Base-by-base conservation (phyloP, 2,329 filamentous ascomycete genomes). In the Bipolaris gigantea region DNA sequence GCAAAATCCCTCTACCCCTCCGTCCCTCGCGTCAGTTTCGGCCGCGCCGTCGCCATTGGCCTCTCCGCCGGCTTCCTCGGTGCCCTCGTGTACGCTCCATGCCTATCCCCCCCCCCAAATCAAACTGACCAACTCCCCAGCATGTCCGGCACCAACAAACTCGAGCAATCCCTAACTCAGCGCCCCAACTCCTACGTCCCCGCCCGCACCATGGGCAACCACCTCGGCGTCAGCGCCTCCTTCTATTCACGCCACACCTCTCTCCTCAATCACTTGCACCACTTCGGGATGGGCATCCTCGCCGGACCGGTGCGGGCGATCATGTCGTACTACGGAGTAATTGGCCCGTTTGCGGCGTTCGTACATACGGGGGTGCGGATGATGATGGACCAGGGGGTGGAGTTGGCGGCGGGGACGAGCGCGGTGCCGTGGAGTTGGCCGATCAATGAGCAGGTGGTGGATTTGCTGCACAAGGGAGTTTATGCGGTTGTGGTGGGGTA, bases 341-440 rank as follows among this genome's bases (percentile, higher is more conserved):
- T 69, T 48, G 71, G 71, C 0, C 71, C 71, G 1, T 56, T 72
- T 44, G 66, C 63, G 16, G 60, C 53, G 8, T 73, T 68, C 45
- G 45, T 70, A 46, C 68, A 71, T 46, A 63, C 66, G 6, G 65
- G 67, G 5, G 39, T 72, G 11, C 49, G 70, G 41, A 55, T 73
- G 30, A 15, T 61, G 50, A 60, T 70, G 53, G 71, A 72, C 57
- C 68, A 72, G 57, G 43, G 56, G 2, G 53, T 73, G 44, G 70
- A 73, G 57, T 68, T 62, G 34, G 61, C 56, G 38, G 68, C 61
- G 10, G 68, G 67, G 3, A 60, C 63, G 13, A 67, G 66, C n/a
- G 60, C 65, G 32, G 25, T 63, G 58, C 68, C 69, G 40, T 73
- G 70, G 69, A 67, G 62, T 3, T 73, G 70, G 69, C 67, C 69